Evolutionary conservation across 1,284 basidiomycete genomes (phyloP), one percentile per base, ranked within the genome.

Genomic region (Apiotrichum brassicae): DNA sequence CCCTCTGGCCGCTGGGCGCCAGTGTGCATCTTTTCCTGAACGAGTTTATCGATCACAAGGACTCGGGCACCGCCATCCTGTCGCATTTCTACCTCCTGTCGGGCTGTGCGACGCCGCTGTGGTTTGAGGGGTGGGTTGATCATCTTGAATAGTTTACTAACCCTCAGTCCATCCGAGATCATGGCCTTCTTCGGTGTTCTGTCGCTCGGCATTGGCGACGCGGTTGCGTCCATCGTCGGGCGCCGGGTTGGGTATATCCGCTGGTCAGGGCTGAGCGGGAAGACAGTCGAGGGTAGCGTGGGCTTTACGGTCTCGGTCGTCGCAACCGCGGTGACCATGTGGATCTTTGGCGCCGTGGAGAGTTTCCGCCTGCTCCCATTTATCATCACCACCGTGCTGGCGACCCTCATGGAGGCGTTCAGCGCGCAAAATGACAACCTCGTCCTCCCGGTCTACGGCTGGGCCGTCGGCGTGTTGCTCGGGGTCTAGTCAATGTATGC

Each of bases 41-140:
- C 75, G 94, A 98, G 72, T 99, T 99, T 66, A 77, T 97, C 65
- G 95, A 99, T 79, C 73, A 86, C 61, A 92, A 93, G 76, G 95
- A 99, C 71, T 81, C 84, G 41, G 95, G 95, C 6, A 95, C 94
- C 9, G 95, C 93, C 12, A 95, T 98, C 61, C 73, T 99, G 55
- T 92, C 88, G 64, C 95, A 98, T 72, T 97, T 98, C 65, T 99
- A 97, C 76, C 76, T 99, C 40, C 76, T 99, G 47, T 91, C 90
- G 0, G 95, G 95, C 1, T 97, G 93, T 72, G 92, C 94, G 3
- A 84, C 85, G 6, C 85, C 87, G 19, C 69, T 98, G 22, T 99
- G 95, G 95, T 79, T 98, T 46, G 95, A 98, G 76, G 87, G 87
- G 83, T 86, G 63, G 65, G 85, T n/a, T n/a, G n/a, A n/a, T n/a